A percentile compares a stretch with the other conserved stretches of the same genome.
phyloP scores from a whole-genome alignment of 768 basidiomycete species.

The Calocybe indica region DNA sequence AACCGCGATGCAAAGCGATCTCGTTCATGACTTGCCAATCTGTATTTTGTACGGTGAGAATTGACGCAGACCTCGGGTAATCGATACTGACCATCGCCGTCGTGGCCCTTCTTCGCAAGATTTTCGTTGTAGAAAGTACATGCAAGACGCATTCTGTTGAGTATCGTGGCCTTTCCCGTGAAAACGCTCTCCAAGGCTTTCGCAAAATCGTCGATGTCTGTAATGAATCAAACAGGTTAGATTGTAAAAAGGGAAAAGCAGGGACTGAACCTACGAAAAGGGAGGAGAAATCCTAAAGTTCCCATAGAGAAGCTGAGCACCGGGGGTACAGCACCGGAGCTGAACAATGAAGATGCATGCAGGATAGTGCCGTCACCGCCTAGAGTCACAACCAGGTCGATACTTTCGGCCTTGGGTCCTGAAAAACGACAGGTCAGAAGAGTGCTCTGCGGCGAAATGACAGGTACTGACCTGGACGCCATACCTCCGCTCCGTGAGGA shows the following conservation, averaged over 20 bases:
- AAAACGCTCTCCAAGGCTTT: slow-evolving; percentile 78
- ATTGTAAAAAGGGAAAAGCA: not conserved
- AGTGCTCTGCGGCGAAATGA: not conserved
- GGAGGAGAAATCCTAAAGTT: slow-evolving; percentile 87
- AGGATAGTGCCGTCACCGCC: slow-evolving; percentile 96
- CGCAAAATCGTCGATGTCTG: slow-evolving; percentile 86
- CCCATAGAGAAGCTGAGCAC: slow-evolving; percentile 91
- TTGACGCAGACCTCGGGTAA: not conserved
- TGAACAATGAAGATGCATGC: slow-evolving; percentile 89
- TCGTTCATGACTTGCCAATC: slow-evolving; percentile 99
- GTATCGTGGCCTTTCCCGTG: slow-evolving; percentile 70
- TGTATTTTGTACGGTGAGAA: slow-evolving; percentile 17
- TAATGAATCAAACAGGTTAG: not conserved
- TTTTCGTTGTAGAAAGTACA: slow-evolving; percentile 70
- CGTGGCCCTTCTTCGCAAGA: slow-evolving; percentile 47
- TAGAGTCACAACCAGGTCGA: slow-evolving; percentile 85
- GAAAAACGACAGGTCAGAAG: slow-evolving; percentile 1
- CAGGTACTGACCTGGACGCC: slow-evolving; percentile 49
- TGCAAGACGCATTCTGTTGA: slow-evolving; percentile 87
- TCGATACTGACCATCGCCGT: slow-evolving; percentile 48
- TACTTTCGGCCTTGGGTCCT: slow-evolving; percentile 50
- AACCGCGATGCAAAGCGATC: slow-evolving; percentile 86
- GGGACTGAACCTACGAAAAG: slow-evolving; percentile 67
- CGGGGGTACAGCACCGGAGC: slow-evolving; percentile 86
- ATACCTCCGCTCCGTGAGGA: slow-evolving; percentile 56